Conservation (phyloP, 2,329 filamentous ascomycete species). For the Sphaerostilbella broomeana region DNA sequence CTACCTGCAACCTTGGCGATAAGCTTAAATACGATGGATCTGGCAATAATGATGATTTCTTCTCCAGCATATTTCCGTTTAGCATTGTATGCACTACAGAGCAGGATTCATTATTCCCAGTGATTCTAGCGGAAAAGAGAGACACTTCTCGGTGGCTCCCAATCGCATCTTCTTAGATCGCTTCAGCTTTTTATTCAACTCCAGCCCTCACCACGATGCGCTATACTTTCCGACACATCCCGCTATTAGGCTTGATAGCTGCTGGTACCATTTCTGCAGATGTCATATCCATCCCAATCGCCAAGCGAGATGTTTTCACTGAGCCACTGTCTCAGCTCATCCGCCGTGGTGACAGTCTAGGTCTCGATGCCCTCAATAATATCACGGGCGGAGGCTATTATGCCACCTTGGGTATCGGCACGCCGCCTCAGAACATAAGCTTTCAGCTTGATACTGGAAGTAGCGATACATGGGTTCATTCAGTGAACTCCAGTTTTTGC, state of each 20-base stretch:
- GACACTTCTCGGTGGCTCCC: too few relatives aligned
- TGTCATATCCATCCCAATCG: slow-evolving; percentile 18
- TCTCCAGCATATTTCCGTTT: too few relatives aligned
- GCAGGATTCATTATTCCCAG: too few relatives aligned
- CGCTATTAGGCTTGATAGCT: slow-evolving; percentile 12
- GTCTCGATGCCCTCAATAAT: slow-evolving; percentile 43
- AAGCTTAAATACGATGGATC: too few relatives aligned
- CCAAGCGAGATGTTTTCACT: slow-evolving; percentile 9
- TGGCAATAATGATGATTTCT: too few relatives aligned
- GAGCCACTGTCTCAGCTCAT: slow-evolving; percentile 14
- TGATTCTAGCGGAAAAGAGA: too few relatives aligned
- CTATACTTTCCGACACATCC: neutral
- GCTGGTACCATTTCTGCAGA: slow-evolving; percentile 16
- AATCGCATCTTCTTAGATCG: neutral
- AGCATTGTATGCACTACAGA: too few relatives aligned
- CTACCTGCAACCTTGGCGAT: too few relatives aligned
- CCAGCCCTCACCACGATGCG: slow-evolving; percentile 3
- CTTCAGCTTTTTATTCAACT: neutral
- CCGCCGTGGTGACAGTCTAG: slow-evolving; percentile 23
- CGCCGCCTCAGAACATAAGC: slow-evolving; percentile 47
- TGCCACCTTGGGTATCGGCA: slow-evolving; percentile 51
- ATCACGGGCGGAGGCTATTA: slow-evolving; percentile 50
- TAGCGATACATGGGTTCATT: slow-evolving; percentile 56
- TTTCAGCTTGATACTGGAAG: slow-evolving; percentile 58
- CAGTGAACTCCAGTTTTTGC: slow-evolving; percentile 56